Evolutionary conservation across 2,329 filamentous ascomycete species (phyloP), one percentile per base, ranked within the genome.

Genomic region (Aureobasidium namibiae): DNA sequence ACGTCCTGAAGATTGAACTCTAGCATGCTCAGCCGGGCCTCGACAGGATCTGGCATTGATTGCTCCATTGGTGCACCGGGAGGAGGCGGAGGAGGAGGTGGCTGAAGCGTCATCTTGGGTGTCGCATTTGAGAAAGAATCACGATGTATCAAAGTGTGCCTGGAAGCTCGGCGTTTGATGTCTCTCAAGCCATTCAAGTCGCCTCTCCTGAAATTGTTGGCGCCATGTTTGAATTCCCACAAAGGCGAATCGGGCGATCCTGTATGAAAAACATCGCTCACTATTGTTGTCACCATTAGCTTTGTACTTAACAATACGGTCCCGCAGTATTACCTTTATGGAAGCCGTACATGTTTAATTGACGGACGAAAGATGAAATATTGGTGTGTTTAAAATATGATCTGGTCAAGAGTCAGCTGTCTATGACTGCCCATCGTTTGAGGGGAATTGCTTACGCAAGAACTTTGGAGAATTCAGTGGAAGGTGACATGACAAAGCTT

Each of bases 311-410:
- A 8, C 4, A 31, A 21, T 13, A 14, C 16, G n/a, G 33, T 29
- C 14, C 10, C 33, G 33, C 34, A 31, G 26, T 65, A 72, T 52
- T 74, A 95, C 92, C 92, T 88, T 99, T 99, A 72, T 99, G 94
- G 74, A 99, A 99, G 7, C 94, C 94, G 67, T 99, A 99, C 94
- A 99, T 99, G 72, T 99, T 99, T 53, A 99, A 77, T 75, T 99
- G 94, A 50, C 94, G 85, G 52, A 99, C 94, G 72, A 99, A 99
- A 1, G 94, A 97, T 11, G 94, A 97, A 62, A 97, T 96, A 70
- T 99, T 99, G 66, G 92, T 99, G 72, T 99, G 94, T 70, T 99
- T 99, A 74, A 99, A 99, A 72, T 99, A 99, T 83, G 95, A 91
- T 58, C 92, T 96, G 67, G 57, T 52, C 62, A 64, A 66, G 63